A percentile compares a stretch with the other conserved stretches of the same genome.
These are phyloP conservation scores for Cudoniella acicularis DNA, from an alignment of 495 filamentous ascomycete species.

Conservation along the genomic window DNA sequence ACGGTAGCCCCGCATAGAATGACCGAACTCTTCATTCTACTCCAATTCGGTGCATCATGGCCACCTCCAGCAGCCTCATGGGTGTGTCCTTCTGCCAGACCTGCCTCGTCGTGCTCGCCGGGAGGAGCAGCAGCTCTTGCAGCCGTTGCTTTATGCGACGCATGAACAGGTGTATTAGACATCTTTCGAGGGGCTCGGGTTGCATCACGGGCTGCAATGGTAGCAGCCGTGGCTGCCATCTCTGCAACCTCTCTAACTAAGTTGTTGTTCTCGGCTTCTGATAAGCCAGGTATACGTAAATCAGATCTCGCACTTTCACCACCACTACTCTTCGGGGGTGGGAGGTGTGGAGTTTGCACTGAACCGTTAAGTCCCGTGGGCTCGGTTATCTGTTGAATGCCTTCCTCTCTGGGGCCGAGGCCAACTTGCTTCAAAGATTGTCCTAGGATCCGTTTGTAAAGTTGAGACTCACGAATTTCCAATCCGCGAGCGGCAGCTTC, in stretches of 20 bases:
- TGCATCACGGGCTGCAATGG: slow-evolving; percentile 82
- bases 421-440: slow-evolving; percentile 83
- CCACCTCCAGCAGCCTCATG: slow-evolving; percentile 55
- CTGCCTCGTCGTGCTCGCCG: slow-evolving; percentile 33
- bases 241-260: slow-evolving; percentile 83
- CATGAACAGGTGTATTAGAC: slow-evolving; percentile 31
- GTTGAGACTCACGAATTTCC: slow-evolving; percentile 73
- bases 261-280: slow-evolving; percentile 72
- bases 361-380: slow-evolving; percentile 26
- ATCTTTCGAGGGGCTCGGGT: slow-evolving; percentile 47
- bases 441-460: slow-evolving; percentile 91
- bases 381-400: slow-evolving; percentile 41
- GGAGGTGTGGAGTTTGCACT: slow-evolving; percentile 57
- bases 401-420: slow-evolving; percentile 47
- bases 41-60: slow-evolving; percentile 98
- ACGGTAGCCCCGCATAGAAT: slow-evolving; percentile 88
- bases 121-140: slow-evolving; percentile 16
- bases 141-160: slow-evolving; percentile 23
- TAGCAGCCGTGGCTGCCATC: slow-evolving; percentile 86
- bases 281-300: slow-evolving; percentile 62
- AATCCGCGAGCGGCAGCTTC: slow-evolving; percentile 38
- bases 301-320: slow-evolving; percentile 36
- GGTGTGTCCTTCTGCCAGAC: slow-evolving; percentile 46
- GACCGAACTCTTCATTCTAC: slow-evolving; percentile 80
- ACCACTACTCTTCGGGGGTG: slow-evolving; percentile 61